phyloP scores from a whole-genome alignment of 805 yeast species.

The Nakazawaea anatomiae region DNA sequence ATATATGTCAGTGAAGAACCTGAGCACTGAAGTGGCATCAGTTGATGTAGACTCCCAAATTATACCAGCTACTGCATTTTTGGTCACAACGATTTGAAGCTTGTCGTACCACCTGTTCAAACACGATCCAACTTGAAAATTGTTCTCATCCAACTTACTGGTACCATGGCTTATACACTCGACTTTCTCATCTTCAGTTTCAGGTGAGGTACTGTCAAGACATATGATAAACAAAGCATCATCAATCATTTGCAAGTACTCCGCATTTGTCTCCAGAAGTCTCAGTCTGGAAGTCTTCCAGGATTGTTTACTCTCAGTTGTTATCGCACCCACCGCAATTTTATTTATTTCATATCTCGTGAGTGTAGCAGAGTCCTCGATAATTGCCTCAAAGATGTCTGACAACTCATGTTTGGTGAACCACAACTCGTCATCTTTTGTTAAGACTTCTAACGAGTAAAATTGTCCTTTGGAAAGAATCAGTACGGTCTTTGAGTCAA shows the following conservation, averaged over 20 bases:
- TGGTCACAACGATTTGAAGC: conserved; percentile 45
- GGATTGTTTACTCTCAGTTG: conserved; percentile 43
- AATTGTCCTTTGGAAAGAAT: conserved; percentile 45
- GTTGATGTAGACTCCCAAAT: conserved; percentile 54
- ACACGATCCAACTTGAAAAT: conserved; percentile 51
- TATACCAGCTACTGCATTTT: conserved; percentile 52
- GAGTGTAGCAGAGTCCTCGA: conserved; percentile 28
- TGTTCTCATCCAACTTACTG: conserved; percentile 35
- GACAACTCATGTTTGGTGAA: conserved; percentile 48
- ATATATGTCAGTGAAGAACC: conserved; percentile 52
- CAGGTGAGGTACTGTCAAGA: conserved; percentile 42
- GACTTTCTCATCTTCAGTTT: conserved; percentile 41
- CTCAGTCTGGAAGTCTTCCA: conserved; percentile 44
- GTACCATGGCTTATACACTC: conserved; percentile 48
- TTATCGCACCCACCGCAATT: conserved; percentile 46
- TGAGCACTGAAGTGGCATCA: conserved; percentile 52
- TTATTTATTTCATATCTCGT: conserved; percentile 34
- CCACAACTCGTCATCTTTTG: conserved; percentile 34
- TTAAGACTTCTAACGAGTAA: conserved; percentile 43
- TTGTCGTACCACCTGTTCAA: conserved; percentile 58
- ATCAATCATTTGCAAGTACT: conserved; percentile 34
- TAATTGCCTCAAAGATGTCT: conserved; percentile 34
- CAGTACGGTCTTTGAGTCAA: conserved; percentile 42
- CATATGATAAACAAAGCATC: conserved; percentile 46
- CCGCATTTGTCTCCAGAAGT: conserved; percentile 31